Percentiles rank a stretch among this genome's conserved stretches.
Evolutionary conservation across 1,284 basidiomycete species (phyloP).

Genomic region (Pascua sp.): DNA sequence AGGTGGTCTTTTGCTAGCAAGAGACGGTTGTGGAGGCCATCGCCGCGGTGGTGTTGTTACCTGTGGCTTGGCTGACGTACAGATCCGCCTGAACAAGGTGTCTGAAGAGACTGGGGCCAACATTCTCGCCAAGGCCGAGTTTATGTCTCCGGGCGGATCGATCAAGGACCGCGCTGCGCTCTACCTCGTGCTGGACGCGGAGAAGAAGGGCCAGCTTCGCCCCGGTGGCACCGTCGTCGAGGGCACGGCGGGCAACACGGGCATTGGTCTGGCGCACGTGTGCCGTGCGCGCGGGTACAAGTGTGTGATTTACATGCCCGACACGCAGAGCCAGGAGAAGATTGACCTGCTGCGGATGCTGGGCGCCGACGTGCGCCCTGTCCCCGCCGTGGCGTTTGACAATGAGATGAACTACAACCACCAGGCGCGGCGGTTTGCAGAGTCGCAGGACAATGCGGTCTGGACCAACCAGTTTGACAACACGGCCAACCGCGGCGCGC

Average conservation of each 20-base stretch:
- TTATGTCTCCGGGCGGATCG: slow-evolving; percentile 98
- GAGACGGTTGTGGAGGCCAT: not conserved
- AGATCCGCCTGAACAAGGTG: slow-evolving; percentile 79
- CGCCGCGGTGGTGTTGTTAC: not conserved
- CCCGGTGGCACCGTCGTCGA: slow-evolving; percentile 95
- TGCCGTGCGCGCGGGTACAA: slow-evolving; percentile 90
- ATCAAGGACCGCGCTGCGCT: slow-evolving; percentile 97
- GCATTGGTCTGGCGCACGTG: slow-evolving; percentile 89
- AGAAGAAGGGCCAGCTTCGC: slow-evolving; percentile 69
- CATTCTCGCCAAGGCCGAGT: slow-evolving; percentile 93
- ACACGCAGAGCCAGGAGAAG: slow-evolving; percentile 96
- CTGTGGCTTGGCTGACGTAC: not conserved
- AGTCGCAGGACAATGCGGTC: slow-evolving; percentile 77
- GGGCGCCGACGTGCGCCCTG: slow-evolving; percentile 91
- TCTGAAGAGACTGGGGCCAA: slow-evolving; percentile 86
- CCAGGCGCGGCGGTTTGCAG: slow-evolving; percentile 86
- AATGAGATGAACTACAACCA: slow-evolving; percentile 98
- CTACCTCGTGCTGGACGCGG: slow-evolving; percentile 83
- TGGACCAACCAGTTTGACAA: slow-evolving; percentile 99
- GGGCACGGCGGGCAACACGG: slow-evolving; percentile 98
- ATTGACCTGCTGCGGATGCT: slow-evolving; percentile 96
- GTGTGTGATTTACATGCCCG: slow-evolving; percentile 99
- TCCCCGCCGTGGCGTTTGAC: slow-evolving; percentile 94
- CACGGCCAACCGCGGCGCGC: slow-evolving; percentile 79
- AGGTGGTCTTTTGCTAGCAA: not conserved